Percentiles rank a stretch among this genome's conserved stretches.
Conservation (phyloP, 495 filamentous ascomycete species). For the Apodospora peruviana region DNA sequence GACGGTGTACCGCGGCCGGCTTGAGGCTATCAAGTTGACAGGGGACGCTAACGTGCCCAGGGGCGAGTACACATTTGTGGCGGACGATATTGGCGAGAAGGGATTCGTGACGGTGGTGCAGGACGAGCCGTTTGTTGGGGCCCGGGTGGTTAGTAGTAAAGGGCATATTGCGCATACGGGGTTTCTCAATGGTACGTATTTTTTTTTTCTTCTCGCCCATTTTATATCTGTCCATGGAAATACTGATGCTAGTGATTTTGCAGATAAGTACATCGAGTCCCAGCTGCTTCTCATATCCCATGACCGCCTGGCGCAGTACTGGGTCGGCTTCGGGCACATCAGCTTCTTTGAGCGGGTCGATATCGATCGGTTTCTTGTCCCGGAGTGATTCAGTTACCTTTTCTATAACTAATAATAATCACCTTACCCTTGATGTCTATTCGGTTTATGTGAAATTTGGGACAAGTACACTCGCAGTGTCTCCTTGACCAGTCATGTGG, state of each 20-base stretch:
- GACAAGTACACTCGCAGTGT: too few species aligned
- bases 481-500: too few species aligned
- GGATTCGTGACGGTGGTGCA: slow-evolving; percentile 46
- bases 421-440: too few species aligned
- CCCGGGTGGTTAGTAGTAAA: slow-evolving; percentile 65
- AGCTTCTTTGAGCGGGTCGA: slow-evolving; percentile 76
- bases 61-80: slow-evolving; percentile 74
- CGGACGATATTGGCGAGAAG: slow-evolving; percentile 62
- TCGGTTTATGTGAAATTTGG: too few species aligned
- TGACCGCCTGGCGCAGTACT: slow-evolving; percentile 75
- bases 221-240: neutral
- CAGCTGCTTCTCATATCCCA: slow-evolving; percentile 76
- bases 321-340: slow-evolving; percentile 73
- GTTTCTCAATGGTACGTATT: slow-evolving; percentile 61
- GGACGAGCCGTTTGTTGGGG: slow-evolving; percentile 65
- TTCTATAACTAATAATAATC: too few species aligned
- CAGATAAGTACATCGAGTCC: slow-evolving; percentile 67
- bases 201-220: neutral
- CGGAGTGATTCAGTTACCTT: too few species aligned
- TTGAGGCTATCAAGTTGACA: slow-evolving; percentile 84
- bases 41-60: slow-evolving; percentile 85
- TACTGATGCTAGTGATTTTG: too few species aligned
- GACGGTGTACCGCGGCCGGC: slow-evolving; percentile 48
- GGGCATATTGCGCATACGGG: slow-evolving; percentile 71
- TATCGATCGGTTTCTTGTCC: slow-evolving; percentile 52